Evolutionary conservation across 257 asterid species (phyloP), one percentile per base, ranked within the genome.

Genomic region (Capsicum chinense): DNA sequence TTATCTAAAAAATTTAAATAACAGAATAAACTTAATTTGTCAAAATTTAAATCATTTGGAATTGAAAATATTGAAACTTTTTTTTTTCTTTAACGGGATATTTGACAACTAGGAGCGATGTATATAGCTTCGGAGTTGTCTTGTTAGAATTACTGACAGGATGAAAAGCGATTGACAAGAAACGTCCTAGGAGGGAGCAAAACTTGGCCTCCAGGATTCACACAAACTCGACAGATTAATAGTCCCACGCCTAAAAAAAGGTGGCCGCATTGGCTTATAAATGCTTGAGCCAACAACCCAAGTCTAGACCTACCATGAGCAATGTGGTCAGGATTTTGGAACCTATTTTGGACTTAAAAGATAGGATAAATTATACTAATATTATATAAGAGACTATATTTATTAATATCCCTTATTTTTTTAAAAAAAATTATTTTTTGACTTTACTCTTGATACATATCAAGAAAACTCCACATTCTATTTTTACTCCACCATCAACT

Each of bases 111-210:
- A 89, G 78, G 94, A 92, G 88, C 44, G 99, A 95, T 42, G 95
- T 93, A 0, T 95, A 95, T 26, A 88, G 98, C 63, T 95, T 89
- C 12, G 98, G 98, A 10, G 98, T 95, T 2, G 98, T 94, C 9
- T 84, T 95, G 6, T 83, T 95, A 7, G 99, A 94, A 85, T 73
- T 94, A 58, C 85, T 95, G 10, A 92, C 95, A 0, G 98, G 98
- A 15, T 86, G 78, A 84, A 87, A 92, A 1, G 93, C 91, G 33
- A 15, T 89, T 86, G 97, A 95, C 85, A 91, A 91, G 39, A 88
- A 52, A 33, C 94, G 97, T 4, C 91, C 91, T 0, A 48, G 74
- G 7, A 87, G 95, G 86, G 97, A 92, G 85, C 94, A 92, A 15
- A 90, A 86, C 71, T 87, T 95, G 68, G 97, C 42, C 69, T 95